These are phyloP conservation scores for Colletotrichum paranaense DNA, from an alignment of 2,329 filamentous ascomycete species.

Conservation along the genomic window DNA sequence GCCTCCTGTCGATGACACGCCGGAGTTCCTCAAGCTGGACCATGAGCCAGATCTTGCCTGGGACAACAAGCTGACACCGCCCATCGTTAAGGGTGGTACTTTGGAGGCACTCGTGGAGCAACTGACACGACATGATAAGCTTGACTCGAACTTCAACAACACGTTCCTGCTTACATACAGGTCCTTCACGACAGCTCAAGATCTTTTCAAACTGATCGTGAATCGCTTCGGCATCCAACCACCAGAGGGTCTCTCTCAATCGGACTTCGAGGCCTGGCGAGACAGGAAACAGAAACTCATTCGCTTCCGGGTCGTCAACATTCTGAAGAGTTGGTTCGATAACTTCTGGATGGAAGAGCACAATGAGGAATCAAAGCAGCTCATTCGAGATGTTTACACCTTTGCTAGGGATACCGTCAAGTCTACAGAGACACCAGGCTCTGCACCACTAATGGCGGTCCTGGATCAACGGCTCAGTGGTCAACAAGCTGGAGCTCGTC, in stretches of 20 bases:
- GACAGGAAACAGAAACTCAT: conserved; percentile 97
- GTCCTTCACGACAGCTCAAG: conserved; percentile 90
- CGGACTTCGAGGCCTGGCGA: conserved; percentile 88
- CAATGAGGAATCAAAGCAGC: conserved; percentile 82
- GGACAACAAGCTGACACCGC: conserved; percentile 81
- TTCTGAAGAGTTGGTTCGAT: conserved; percentile 98
- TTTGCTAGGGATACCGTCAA: conserved; percentile 95
- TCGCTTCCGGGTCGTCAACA: conserved; percentile 95
- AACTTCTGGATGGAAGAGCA: conserved; percentile 98
- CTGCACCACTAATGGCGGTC: conserved; percentile 83
- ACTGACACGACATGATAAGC: conserved; percentile 92
- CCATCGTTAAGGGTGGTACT: conserved; percentile 88
- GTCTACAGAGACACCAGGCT: conserved; percentile 91
- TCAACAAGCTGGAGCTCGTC: conserved; percentile 86
- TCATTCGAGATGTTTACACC: conserved; percentile 88
- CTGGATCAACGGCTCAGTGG: conserved; percentile 90
- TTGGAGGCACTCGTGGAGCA: conserved; percentile 92
- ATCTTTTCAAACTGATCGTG: conserved; percentile 92
- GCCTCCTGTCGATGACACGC: conserved; percentile 77
- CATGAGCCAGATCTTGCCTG: conserved; percentile 91
- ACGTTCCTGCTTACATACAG: conserved; percentile 97
- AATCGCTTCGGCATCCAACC: conserved; percentile 94
- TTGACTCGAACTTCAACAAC: conserved; percentile 95
- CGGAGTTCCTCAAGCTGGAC: conserved; percentile 87
- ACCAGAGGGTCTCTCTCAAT: conserved; percentile 79